Conservation (phyloP, 768 basidiomycete species). For the Coprinopsis sp. region DNA sequence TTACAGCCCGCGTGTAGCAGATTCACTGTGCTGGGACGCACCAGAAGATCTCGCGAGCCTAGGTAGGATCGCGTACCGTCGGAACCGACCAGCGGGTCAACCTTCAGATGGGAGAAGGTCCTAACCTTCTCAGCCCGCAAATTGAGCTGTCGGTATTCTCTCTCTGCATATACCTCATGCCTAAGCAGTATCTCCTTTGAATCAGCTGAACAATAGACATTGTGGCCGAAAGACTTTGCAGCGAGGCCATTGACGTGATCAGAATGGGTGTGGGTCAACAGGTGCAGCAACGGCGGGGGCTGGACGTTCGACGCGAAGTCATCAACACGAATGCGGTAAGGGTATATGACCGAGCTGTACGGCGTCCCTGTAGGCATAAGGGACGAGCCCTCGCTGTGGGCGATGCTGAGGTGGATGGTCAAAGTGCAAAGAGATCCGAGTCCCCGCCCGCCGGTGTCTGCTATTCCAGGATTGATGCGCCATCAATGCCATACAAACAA, state of each 20-base stretch:
- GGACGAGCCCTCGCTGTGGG: not conserved
- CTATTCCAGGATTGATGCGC: too few relatives aligned
- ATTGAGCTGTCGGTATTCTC: slow-evolving; percentile 51
- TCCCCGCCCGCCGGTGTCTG: too few relatives aligned
- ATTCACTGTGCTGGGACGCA: slow-evolving; percentile 26
- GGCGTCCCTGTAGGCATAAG: slow-evolving; percentile 83
- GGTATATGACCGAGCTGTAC: slow-evolving; percentile 67
- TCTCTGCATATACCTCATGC: slow-evolving; percentile 66
- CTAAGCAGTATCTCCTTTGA: slow-evolving; percentile 83
- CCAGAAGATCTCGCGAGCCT: slow-evolving; percentile 66
- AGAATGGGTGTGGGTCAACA: slow-evolving; percentile 88
- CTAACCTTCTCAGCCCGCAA: slow-evolving; percentile 45
- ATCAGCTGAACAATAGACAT: slow-evolving; percentile 74
- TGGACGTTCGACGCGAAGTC: slow-evolving; percentile 50
- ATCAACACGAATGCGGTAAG: slow-evolving; percentile 85
- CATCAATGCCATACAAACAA: too few relatives aligned
- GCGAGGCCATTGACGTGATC: slow-evolving; percentile 81
- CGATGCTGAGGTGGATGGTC: too few relatives aligned
- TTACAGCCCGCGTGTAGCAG: not conserved
- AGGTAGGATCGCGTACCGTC: slow-evolving; percentile 45
- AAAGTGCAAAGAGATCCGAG: too few relatives aligned
- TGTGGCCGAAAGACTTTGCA: slow-evolving; percentile 66
- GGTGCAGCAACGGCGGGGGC: slow-evolving; percentile 48
- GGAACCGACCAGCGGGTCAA: slow-evolving; percentile 41
- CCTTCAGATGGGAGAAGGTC: slow-evolving; percentile 66